phyloP scores from a whole-genome alignment of 495 filamentous ascomycete species.

The Penicillium flavigenum region DNA sequence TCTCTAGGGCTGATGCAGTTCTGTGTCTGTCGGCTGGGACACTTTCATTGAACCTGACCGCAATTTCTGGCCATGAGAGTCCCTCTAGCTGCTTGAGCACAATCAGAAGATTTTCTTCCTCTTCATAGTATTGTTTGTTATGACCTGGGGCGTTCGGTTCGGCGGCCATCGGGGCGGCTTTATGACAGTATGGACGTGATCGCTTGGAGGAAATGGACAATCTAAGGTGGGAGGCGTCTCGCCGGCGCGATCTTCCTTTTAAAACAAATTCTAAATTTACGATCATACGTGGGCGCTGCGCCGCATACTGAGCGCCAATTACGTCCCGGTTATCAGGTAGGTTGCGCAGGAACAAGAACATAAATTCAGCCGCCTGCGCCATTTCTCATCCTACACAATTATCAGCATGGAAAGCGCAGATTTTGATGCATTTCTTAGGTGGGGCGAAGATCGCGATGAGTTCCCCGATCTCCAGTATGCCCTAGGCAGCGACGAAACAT shows the following conservation, averaged over 20 bases:
- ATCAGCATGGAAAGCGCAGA: background rate
- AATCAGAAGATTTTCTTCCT: constrained; percentile 10
- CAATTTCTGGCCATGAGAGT: constrained; percentile 5
- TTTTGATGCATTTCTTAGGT: background rate
- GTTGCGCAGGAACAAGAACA: background rate
- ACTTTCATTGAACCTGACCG: constrained; percentile 10
- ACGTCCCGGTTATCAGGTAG: background rate
- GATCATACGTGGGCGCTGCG: constrained; percentile 1
- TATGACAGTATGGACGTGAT: background rate
- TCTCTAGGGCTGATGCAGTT: constrained; percentile 12
- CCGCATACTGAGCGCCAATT: background rate
- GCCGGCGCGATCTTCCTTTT: background rate
- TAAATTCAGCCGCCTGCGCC: background rate
- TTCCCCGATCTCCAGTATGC: constrained; percentile 1
- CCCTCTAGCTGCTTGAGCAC: background rate
- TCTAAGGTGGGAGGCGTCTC: constrained; percentile 2
- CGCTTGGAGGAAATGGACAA: constrained; percentile 3
- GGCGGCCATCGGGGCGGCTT: constrained; percentile 1
- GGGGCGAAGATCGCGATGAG: background rate
- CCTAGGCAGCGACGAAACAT: background rate
- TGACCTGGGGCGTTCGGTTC: constrained; percentile 11
- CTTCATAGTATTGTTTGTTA: constrained; percentile 9
- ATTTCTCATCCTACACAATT: constrained; percentile 1
- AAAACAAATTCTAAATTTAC: constrained; percentile 2
- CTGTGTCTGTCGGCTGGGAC: constrained; percentile 9